A percentile compares a stretch with the other conserved stretches of the same genome.
phyloP scores from a whole-genome alignment of 768 basidiomycete genomes.

The Leccinum disarticulatum region DNA sequence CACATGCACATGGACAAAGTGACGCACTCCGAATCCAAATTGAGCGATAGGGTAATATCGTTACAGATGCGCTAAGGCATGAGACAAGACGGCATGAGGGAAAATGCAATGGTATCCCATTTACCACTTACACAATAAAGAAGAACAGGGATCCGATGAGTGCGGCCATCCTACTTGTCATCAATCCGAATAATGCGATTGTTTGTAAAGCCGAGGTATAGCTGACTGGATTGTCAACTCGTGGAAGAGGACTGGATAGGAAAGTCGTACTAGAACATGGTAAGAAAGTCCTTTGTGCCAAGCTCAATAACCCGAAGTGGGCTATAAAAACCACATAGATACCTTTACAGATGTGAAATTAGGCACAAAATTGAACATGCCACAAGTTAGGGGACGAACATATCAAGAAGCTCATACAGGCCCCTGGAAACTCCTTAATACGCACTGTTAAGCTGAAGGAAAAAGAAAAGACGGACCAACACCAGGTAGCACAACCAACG shows the following conservation, averaged over 20 bases:
- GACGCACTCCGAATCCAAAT: conserved; percentile 40
- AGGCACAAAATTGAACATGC: conserved; percentile 9
- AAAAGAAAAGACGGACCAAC: conserved; percentile 44
- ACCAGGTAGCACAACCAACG: conserved; percentile 59
- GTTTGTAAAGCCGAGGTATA: conserved; percentile 45
- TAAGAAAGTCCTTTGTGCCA: conserved; percentile 41
- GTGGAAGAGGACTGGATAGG: not conserved
- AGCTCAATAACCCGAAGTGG: conserved; percentile 38
- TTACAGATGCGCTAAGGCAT: conserved; percentile 30
- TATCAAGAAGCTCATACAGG: conserved; percentile 56
- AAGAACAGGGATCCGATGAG: conserved; percentile 56
- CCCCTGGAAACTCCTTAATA: conserved; percentile 40
- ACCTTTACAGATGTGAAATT: conserved; percentile 27
- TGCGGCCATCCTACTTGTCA: conserved; percentile 65
- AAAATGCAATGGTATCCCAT: conserved; percentile 12
- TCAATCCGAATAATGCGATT: conserved; percentile 70
- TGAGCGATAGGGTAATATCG: conserved; percentile 40
- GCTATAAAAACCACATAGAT: conserved; percentile 44
- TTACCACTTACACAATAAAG: conserved; percentile 47
- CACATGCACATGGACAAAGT: not conserved
- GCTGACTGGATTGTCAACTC: conserved; percentile 14
- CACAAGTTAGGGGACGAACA: conserved; percentile 28
- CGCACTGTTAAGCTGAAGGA: not conserved
- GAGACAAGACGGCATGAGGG: conserved; percentile 8
- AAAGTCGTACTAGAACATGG: conserved; percentile 35